Percentiles rank a stretch among this genome's conserved stretches.
These are phyloP conservation scores for Fusarium sp. DNA, from an alignment of 2,329 filamentous ascomycete species.

Conservation along the genomic window DNA sequence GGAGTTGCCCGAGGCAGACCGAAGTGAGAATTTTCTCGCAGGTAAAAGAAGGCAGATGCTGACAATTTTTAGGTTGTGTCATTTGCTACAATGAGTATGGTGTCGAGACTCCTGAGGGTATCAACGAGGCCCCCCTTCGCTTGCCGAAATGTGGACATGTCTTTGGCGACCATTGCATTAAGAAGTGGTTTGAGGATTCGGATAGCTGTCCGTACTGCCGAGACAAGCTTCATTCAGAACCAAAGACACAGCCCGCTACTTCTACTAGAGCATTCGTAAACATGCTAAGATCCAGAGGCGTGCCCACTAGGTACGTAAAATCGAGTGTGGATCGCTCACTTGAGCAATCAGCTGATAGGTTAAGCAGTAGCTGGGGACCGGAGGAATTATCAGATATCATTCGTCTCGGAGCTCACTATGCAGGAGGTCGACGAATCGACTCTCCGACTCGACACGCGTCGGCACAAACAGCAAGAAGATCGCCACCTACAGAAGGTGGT, in stretches of 20 bases:
- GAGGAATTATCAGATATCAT: slow-evolving; percentile 31
- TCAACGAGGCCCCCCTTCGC: slow-evolving; percentile 66
- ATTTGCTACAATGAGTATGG: slow-evolving; percentile 75
- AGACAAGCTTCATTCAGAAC: slow-evolving; percentile 67
- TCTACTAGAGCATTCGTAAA: slow-evolving; percentile 47
- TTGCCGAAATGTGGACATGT: slow-evolving; percentile 72
- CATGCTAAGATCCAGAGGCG: slow-evolving; percentile 47
- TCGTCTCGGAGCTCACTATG: slow-evolving; percentile 11
- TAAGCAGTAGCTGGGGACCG: slow-evolving; percentile 15
- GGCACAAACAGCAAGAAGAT: slow-evolving; percentile 39
- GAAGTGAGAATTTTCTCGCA: slow-evolving; percentile 53
- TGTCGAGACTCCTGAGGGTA: slow-evolving; percentile 65
- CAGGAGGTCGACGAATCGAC: slow-evolving; percentile 26
- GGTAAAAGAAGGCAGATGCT: slow-evolving; percentile 2
- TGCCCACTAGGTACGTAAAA: slow-evolving; percentile 40
- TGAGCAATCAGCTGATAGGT: slow-evolving; percentile 18
- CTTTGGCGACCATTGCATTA: slow-evolving; percentile 73
- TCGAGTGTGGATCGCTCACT: not conserved
- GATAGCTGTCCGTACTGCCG: slow-evolving; percentile 74
- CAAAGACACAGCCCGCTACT: slow-evolving; percentile 36
- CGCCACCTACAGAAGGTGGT: slow-evolving; percentile 44
- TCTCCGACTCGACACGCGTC: slow-evolving; percentile 22
- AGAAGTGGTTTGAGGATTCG: slow-evolving; percentile 72
- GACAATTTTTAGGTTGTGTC: slow-evolving; percentile 60
- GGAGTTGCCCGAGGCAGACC: slow-evolving; percentile 59